These are phyloP conservation scores for Chrysopogon serrulatus DNA, from an alignment of 176 grass and related monocot genomes.

Conservation along the genomic window DNA sequence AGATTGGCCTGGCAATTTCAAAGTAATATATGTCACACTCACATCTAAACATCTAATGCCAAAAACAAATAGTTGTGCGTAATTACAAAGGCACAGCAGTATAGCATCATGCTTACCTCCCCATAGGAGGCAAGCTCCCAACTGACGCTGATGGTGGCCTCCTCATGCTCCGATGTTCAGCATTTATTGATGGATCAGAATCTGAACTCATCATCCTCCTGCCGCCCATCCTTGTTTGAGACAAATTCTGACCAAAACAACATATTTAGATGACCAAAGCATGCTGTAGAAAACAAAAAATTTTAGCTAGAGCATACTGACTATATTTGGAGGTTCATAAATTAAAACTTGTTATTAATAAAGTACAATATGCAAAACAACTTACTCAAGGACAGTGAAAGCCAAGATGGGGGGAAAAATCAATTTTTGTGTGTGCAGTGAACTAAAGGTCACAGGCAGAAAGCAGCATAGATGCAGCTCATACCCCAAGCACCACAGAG, in stretches of 20 bases:
- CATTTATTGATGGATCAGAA: conserved; percentile 43
- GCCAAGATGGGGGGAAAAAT: neutral
- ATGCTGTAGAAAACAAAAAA: neutral
- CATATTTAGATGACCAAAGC: conserved; percentile 4
- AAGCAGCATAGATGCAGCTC: neutral
- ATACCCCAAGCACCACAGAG: neutral
- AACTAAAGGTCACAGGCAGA: too few relatives aligned
- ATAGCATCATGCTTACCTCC: conserved; percentile 48
- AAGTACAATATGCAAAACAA: too few relatives aligned
- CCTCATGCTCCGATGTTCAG: conserved; percentile 58
- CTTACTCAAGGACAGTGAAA: neutral
- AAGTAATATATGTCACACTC: conserved; percentile 20
- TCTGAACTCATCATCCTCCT: conserved; percentile 74
- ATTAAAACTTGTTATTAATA: neutral
- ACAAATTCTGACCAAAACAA: conserved; percentile 65
- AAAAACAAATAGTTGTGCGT: conserved; percentile 21
- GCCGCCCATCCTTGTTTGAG: conserved; percentile 79
- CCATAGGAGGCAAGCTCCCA: conserved; percentile 59
- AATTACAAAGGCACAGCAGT: neutral
- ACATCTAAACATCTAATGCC: conserved; percentile 5
- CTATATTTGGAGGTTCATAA: neutral
- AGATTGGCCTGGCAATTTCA: conserved; percentile 56
- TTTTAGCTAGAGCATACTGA: neutral
- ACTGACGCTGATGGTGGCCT: conserved; percentile 70
- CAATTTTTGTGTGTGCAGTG: too few relatives aligned